These are phyloP conservation scores for Coemansia sp. DNA, from an alignment of 192 early-diverging fungal species.

Conservation along the genomic window DNA sequence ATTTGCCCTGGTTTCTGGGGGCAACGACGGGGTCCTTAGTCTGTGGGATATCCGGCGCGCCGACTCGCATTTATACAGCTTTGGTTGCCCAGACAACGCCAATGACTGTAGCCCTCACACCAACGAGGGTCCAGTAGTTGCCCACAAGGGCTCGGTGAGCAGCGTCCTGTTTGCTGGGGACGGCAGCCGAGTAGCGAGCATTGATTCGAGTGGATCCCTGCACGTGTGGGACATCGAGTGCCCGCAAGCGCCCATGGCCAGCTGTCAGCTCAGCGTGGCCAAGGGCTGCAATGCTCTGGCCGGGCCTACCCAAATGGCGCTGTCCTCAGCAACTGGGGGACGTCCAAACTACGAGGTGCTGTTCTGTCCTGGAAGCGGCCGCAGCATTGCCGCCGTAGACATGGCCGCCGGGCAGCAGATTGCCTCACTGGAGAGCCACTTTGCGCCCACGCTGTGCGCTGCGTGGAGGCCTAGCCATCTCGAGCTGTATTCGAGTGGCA, in stretches of 20 bases:
- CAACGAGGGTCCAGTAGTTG: slow-evolving; percentile 11
- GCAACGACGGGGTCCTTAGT: slow-evolving; percentile 64
- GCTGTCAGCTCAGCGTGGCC: background rate
- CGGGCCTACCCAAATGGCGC: slow-evolving; percentile 26
- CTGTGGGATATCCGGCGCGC: slow-evolving; percentile 87
- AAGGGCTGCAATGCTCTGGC: background rate
- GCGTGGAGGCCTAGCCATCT: slow-evolving; percentile 51
- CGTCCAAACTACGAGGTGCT: slow-evolving; percentile 18
- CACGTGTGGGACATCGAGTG: slow-evolving; percentile 54
- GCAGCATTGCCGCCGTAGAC: slow-evolving; percentile 57
- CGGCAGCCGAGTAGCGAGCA: slow-evolving; percentile 57
- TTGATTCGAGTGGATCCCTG: slow-evolving; percentile 58
- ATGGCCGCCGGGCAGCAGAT: slow-evolving; percentile 54
- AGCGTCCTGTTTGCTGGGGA: slow-evolving; percentile 64
- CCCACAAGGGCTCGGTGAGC: slow-evolving; percentile 59
- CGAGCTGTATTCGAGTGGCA: slow-evolving; percentile 63
- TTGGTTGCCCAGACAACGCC: slow-evolving; percentile 37
- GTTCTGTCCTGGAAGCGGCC: slow-evolving; percentile 59
- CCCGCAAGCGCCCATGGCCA: background rate
- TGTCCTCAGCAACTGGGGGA: slow-evolving; percentile 27
- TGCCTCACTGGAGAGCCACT: slow-evolving; percentile 58
- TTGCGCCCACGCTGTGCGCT: slow-evolving; percentile 58
- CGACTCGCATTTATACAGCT: slow-evolving; percentile 55
- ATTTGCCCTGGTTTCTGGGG: slow-evolving; percentile 68
- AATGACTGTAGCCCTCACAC: slow-evolving; percentile 19